Conservation (phyloP, 805 yeast species). For the Candida pseudoglaebosa region DNA sequence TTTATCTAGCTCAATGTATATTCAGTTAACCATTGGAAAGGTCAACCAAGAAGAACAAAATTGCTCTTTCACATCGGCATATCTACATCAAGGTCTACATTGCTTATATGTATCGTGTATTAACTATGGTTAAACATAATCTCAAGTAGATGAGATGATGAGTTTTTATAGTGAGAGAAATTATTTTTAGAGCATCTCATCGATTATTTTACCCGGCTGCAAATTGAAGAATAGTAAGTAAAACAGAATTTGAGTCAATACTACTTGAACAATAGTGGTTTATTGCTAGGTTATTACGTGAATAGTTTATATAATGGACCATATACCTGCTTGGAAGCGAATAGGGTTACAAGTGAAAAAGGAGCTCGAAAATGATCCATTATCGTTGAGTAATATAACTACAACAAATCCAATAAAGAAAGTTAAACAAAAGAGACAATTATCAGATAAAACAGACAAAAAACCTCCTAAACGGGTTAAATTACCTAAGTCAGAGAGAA, state of each 20-base stretch:
- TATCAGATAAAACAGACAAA: conserved; percentile 23
- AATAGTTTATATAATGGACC: too few relatives aligned
- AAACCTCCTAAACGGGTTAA: conserved; percentile 71
- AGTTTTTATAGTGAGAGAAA: background rate
- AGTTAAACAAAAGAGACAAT: conserved; percentile 28
- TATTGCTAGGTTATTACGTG: too few relatives aligned
- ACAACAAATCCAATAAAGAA: conserved; percentile 43
- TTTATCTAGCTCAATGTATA: conserved; percentile 29
- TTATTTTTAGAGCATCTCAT: background rate
- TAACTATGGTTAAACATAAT: background rate
- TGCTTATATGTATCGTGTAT: background rate
- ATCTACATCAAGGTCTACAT: too few relatives aligned
- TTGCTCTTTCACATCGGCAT: conserved; percentile 3
- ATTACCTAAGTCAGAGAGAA: conserved; percentile 62
- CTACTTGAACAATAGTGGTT: too few relatives aligned
- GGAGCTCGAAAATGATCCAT: conserved; percentile 42
- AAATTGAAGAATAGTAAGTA: too few relatives aligned
- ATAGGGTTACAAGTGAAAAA: conserved; percentile 63
- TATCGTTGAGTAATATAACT: conserved; percentile 39
- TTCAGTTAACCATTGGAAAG: conserved; percentile 13
- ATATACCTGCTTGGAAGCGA: conserved; percentile 75
- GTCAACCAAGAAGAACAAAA: conserved; percentile 2
- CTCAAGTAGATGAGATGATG: background rate
- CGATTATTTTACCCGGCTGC: conserved; percentile 2
- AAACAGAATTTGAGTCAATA: too few relatives aligned